Percentiles rank a stretch among this genome's conserved stretches.
These are phyloP conservation scores for Nicotiana obtusifolia DNA, from an alignment of 257 asterid genomes.

Conservation along the genomic window DNA sequence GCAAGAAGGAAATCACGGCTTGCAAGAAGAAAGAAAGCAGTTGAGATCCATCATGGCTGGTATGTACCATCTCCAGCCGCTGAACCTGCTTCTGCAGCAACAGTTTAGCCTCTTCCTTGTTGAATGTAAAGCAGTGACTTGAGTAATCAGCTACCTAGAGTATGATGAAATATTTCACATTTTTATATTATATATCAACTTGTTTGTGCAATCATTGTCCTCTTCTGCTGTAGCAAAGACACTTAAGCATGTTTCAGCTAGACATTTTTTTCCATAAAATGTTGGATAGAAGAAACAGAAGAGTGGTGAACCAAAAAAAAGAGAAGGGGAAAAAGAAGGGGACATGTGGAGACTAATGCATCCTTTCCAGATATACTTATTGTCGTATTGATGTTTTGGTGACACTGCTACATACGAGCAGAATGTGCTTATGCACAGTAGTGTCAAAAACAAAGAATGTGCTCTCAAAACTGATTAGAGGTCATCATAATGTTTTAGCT, in stretches of 20 bases:
- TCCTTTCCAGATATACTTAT: not conserved
- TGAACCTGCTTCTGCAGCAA: conserved; percentile 17
- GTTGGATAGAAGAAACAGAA: not conserved
- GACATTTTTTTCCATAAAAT: not conserved
- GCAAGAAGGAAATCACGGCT: conserved; percentile 92
- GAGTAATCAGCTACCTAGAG: not conserved
- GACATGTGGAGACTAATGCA: not conserved
- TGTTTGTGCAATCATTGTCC: too few relatives aligned
- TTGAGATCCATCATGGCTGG: conserved; percentile 83
- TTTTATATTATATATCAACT: too few relatives aligned
- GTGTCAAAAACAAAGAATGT: not conserved
- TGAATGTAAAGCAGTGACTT: not conserved
- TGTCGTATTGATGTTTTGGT: too few relatives aligned
- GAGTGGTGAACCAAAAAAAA: not conserved
- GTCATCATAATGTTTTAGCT: not conserved
- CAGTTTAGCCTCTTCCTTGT: conserved; percentile 18
- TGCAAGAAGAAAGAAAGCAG: conserved; percentile 76
- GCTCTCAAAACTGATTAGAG: not conserved
- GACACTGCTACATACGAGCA: not conserved
- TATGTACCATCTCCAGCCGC: conserved; percentile 51
- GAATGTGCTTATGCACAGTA: not conserved
- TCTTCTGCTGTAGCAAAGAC: not conserved
- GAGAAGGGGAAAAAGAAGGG: not conserved
- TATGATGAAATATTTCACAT: not conserved
- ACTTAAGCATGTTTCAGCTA: not conserved